phyloP scores from a whole-genome alignment of 129 eudicot species.

The Flaveria sonorensis region DNA sequence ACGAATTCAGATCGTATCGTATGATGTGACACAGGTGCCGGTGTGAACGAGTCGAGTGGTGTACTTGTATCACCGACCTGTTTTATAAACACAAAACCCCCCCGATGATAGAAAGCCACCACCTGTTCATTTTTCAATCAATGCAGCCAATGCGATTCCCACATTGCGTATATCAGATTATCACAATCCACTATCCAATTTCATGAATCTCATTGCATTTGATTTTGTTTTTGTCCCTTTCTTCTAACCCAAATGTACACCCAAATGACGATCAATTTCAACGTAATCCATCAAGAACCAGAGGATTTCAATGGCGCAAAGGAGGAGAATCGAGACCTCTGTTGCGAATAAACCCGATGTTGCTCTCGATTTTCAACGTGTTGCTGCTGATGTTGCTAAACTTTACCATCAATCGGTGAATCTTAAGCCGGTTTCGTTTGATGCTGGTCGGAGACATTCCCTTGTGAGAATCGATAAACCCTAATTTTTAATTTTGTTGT shows the following conservation, averaged over 20 bases:
- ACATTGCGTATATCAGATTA: conserved; percentile 3
- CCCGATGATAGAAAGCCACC: neutral
- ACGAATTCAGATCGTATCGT: no score
- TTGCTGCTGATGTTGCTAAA: conserved; percentile 31
- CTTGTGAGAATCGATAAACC: conserved; percentile 32
- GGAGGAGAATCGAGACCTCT: conserved; percentile 25
- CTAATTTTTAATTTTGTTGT: conserved; percentile 14
- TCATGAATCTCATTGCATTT: conserved; percentile 24
- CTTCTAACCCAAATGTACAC: conserved; percentile 19
- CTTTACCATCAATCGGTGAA: conserved; percentile 23
- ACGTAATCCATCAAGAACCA: neutral
- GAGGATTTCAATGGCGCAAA: conserved; percentile 25
- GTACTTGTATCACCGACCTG: no score
- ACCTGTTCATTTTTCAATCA: neutral
- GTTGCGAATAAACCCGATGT: conserved; percentile 16
- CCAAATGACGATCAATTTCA: conserved; percentile 30
- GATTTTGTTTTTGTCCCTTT: conserved; percentile 17
- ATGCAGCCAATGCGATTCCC: neutral
- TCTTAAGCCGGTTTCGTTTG: conserved; percentile 20
- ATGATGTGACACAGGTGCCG: no score
- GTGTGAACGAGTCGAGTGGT: no score
- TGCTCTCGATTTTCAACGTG: conserved; percentile 26
- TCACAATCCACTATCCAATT: conserved; percentile 11
- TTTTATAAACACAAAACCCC: no score
- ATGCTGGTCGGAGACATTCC: conserved; percentile 31